phyloP scores from a whole-genome alignment of 2,329 filamentous ascomycete genomes.

The Colletotrichum musicola region DNA sequence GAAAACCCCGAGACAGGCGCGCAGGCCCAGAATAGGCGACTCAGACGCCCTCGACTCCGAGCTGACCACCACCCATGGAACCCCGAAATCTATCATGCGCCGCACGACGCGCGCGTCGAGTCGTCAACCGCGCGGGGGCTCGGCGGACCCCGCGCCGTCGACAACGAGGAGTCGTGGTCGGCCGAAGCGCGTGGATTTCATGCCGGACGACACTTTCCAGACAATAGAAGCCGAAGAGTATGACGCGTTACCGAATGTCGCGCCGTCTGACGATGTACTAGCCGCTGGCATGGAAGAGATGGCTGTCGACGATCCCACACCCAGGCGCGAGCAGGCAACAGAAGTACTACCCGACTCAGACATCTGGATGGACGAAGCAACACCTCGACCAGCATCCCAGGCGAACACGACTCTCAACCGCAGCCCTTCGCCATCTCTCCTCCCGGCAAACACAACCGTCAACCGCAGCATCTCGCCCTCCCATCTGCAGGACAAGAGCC shows the following conservation, averaged over 20 bases:
- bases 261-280: constrained; percentile 31
- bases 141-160: constrained; percentile 30
- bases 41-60: constrained; percentile 47
- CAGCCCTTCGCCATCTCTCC: constrained; percentile 12
- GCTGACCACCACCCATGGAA: constrained; percentile 46
- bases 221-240: constrained; percentile 43
- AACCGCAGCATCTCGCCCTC: constrained; percentile 11
- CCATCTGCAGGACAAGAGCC: constrained; percentile 23
- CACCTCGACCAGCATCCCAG: constrained; percentile 46
- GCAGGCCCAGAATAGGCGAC: constrained; percentile 46
- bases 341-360: constrained; percentile 46
- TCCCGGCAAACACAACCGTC: constrained; percentile 1
- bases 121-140: constrained; percentile 17
- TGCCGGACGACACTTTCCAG: constrained; percentile 38
- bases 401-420: neutral
- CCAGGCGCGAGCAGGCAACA: constrained; percentile 37
- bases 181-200: constrained; percentile 32
- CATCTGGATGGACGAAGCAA: constrained; percentile 60
- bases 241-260: neutral
- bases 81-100: constrained; percentile 48
- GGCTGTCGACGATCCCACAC: constrained; percentile 47
- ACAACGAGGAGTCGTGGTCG: constrained; percentile 23
- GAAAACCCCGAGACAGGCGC: constrained; percentile 50
- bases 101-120: constrained; percentile 39
- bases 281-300: constrained; percentile 45